phyloP scores from a whole-genome alignment of 805 yeast genomes.

The Saccharomycopsis fodiens region DNA sequence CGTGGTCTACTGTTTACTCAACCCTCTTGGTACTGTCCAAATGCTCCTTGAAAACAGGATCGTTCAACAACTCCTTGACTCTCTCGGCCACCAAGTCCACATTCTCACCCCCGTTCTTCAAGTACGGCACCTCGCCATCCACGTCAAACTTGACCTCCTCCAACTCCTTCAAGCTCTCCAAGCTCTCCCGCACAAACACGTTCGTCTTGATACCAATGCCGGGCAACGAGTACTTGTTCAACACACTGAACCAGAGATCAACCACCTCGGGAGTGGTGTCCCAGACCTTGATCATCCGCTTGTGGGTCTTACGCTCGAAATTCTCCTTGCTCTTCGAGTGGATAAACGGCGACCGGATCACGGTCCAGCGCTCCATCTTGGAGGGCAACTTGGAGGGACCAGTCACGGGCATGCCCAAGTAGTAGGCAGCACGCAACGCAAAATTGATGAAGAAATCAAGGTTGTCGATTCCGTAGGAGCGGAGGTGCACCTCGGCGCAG shows the following conservation, averaged over 20 bases:
- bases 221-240: constrained; percentile 66
- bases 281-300: constrained; percentile 64
- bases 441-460: constrained; percentile 76
- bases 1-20: not conserved
- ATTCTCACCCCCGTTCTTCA: constrained; percentile 18
- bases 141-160: constrained; percentile 26
- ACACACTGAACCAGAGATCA: constrained; percentile 71
- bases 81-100: constrained; percentile 43
- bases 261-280: constrained; percentile 82
- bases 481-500: constrained; percentile 69
- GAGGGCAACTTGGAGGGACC: constrained; percentile 65
- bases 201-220: constrained; percentile 82
- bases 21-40: not conserved
- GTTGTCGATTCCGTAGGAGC: constrained; percentile 63
- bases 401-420: constrained; percentile 77
- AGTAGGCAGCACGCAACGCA: constrained; percentile 83
- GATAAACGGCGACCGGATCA: constrained; percentile 86
- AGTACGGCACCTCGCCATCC: constrained; percentile 19
- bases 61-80: constrained; percentile 53
- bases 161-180: constrained; percentile 34
- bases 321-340: constrained; percentile 93
- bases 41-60: constrained; percentile 46
- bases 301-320: constrained; percentile 80
- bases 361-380: constrained; percentile 85
- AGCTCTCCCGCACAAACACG: constrained; percentile 47